Evolutionary conservation across 2,329 filamentous ascomycete genomes (phyloP).

Genomic region (Geosmithia flava): DNA sequence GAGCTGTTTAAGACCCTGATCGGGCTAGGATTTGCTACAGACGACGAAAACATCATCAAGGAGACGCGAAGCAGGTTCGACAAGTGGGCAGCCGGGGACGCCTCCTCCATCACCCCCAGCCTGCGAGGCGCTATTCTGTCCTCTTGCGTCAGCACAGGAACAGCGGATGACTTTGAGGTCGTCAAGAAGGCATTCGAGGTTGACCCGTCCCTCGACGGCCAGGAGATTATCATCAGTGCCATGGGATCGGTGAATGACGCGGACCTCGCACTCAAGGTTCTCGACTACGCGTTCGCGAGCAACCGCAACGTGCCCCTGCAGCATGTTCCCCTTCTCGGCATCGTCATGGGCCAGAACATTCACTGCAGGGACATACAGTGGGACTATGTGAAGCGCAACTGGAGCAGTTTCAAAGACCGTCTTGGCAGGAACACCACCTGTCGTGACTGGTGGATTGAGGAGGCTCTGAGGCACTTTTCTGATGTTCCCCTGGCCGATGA

Average conservation of each 20-base stretch:
- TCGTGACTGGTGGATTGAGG: constrained; percentile 76
- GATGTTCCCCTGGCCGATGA: constrained; percentile 58
- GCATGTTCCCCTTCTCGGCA: constrained; percentile 77
- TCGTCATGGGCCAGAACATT: constrained; percentile 59
- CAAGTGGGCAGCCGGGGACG: constrained; percentile 58
- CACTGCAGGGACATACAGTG: constrained; percentile 65
- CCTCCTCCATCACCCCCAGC: constrained; percentile 64
- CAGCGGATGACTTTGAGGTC: constrained; percentile 55
- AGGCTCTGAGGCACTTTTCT: constrained; percentile 67
- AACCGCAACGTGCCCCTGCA: constrained; percentile 62
- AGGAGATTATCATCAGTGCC: constrained; percentile 68
- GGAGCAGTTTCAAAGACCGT: constrained; percentile 58
- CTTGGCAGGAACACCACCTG: constrained; percentile 69
- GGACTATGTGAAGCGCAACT: constrained; percentile 77
- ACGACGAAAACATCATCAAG: constrained; percentile 59
- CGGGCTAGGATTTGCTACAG: constrained; percentile 58
- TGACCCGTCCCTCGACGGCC: constrained; percentile 80
- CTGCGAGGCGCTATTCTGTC: constrained; percentile 72
- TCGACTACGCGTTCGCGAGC: constrained; percentile 46
- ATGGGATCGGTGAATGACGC: constrained; percentile 62
- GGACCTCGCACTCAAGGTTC: constrained; percentile 53
- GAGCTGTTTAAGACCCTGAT: constrained; percentile 78
- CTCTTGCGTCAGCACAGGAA: constrained; percentile 58
- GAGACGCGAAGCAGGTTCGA: constrained; percentile 73
- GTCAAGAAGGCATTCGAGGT: constrained; percentile 77